Conservation (phyloP, 352 stramenopile genomes). For the Vaucheria bursata region DNA sequence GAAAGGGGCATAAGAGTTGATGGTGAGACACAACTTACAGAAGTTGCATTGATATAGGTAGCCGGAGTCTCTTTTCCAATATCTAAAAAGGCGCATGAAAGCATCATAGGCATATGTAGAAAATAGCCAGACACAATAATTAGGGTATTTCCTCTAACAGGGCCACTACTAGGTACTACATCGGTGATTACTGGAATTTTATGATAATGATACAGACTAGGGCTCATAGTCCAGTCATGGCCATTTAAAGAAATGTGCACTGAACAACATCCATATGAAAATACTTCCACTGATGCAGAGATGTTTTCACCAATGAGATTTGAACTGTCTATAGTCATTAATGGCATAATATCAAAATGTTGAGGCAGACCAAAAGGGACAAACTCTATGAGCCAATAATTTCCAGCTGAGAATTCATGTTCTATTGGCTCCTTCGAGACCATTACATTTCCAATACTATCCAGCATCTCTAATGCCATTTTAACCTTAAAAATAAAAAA, state of each 20-base stretch:
- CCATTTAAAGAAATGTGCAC: constrained; percentile 45
- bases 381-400: constrained; percentile 42
- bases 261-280: constrained; percentile 42
- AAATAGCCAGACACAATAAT: not conserved
- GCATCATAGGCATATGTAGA: not conserved
- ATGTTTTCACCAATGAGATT: constrained; percentile 24
- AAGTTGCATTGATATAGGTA: not conserved
- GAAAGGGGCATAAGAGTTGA: not conserved
- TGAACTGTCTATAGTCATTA: constrained; percentile 34
- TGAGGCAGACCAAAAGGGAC: constrained; percentile 45
- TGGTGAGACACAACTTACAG: not conserved
- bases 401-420: constrained; percentile 3
- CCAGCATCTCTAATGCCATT: not conserved
- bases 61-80: not conserved
- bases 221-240: not conserved
- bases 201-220: not conserved
- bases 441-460: not conserved
- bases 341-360: constrained; percentile 42
- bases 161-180: not conserved
- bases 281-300: constrained; percentile 5
- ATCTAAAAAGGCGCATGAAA: not conserved
- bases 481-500: constrained; percentile 1
- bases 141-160: not conserved
- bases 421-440: not conserved
- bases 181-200: not conserved